A percentile compares a stretch with the other conserved stretches of the same genome.
Conservation (phyloP, 2,329 filamentous ascomycete genomes). For the Stagonosporopsis cucurbitacearum region DNA sequence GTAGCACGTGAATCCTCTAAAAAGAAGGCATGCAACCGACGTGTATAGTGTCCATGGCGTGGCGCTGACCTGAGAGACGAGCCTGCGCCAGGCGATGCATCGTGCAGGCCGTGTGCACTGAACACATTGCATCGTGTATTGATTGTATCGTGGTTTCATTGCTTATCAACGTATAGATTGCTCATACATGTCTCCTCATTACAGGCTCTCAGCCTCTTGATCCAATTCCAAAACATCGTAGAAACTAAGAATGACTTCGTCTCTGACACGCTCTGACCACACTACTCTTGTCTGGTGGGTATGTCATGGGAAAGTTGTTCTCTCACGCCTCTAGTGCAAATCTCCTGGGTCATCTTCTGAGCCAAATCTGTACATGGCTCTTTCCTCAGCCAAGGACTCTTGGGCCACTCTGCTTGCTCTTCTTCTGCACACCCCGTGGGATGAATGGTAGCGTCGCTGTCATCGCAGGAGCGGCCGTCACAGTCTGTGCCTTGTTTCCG, state of each 20-base stretch:
- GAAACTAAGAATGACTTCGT: background rate
- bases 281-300: background rate
- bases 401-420: conserved; percentile 38
- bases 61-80: background rate
- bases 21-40: background rate
- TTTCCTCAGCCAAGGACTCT: conserved; percentile 37
- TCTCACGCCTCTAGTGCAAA: background rate
- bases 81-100: background rate
- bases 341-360: background rate
- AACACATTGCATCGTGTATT: background rate
- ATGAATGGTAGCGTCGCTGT: conserved; percentile 32
- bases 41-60: background rate
- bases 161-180: background rate
- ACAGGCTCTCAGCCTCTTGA: too few relatives aligned
- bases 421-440: conserved; percentile 41
- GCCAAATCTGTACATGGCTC: background rate
- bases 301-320: background rate
- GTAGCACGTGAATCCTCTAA: background rate
- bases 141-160: background rate
- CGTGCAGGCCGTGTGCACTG: background rate
- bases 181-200: background rate
- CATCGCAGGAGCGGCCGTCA: conserved; percentile 18
- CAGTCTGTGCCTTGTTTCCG: conserved; percentile 22
- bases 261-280: background rate
- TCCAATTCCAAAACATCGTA: background rate